Conservation (phyloP, 345 rosid species). For the Camelina neglecta region DNA sequence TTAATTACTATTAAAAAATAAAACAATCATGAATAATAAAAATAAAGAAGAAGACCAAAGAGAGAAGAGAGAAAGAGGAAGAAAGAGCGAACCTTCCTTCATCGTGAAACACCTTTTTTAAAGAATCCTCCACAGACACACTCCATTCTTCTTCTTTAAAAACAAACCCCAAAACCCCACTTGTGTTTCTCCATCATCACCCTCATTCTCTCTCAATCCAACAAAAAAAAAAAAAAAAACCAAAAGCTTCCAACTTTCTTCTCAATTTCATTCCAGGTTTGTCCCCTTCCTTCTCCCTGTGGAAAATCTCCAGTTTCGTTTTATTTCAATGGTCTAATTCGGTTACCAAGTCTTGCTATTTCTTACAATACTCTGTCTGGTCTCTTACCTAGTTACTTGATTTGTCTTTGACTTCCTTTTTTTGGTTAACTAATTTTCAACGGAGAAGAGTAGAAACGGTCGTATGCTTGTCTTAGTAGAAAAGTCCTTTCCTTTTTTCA, state of each 20-base stretch:
- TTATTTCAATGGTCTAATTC: not conserved
- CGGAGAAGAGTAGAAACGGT: conserved; percentile 19
- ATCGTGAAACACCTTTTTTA: conserved; percentile 29
- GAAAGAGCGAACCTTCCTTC: conserved; percentile 39
- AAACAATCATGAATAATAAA: not conserved
- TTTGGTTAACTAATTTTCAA: conserved; percentile 14
- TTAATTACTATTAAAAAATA: too few relatives aligned
- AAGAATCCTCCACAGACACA: conserved; percentile 16
- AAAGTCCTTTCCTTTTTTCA: conserved; percentile 21
- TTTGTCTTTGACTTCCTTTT: conserved; percentile 29
- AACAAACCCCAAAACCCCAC: conserved; percentile 33
- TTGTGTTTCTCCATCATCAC: conserved; percentile 36
- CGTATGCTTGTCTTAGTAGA: conserved; percentile 26
- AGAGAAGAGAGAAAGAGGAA: conserved; percentile 19
- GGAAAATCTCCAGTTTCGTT: not conserved
- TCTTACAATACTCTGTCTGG: conserved; percentile 8
- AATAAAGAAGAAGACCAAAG: conserved; percentile 7
- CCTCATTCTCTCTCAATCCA: not conserved
- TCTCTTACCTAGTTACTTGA: not conserved
- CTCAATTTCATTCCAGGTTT: conserved; percentile 37
- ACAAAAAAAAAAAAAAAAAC: not conserved
- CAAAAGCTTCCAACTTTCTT: conserved; percentile 23
- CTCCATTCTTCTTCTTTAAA: conserved; percentile 12
- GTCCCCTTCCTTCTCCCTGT: conserved; percentile 5
- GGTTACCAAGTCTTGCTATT: conserved; percentile 12